These are phyloP conservation scores for Malus domestica DNA, from an alignment of 306 rosid species.

Conservation along the genomic window DNA sequence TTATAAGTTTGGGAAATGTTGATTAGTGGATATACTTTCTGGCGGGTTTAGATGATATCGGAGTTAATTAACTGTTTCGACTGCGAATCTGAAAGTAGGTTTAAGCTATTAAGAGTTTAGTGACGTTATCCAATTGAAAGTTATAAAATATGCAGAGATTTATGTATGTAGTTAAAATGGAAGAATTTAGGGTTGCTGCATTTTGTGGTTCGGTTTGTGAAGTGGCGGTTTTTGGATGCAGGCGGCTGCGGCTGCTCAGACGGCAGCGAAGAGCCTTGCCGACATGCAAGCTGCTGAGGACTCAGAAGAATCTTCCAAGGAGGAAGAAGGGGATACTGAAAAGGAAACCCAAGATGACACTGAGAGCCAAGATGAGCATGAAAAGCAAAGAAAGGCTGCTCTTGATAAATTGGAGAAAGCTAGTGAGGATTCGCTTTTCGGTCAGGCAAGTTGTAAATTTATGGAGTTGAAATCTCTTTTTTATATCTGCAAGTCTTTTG, in stretches of 20 bases:
- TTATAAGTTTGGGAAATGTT: constrained; percentile 4
- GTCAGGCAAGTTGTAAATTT: constrained; percentile 62
- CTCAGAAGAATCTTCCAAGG: constrained; percentile 52
- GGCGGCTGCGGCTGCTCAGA: constrained; percentile 87
- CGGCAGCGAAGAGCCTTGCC: constrained; percentile 72
- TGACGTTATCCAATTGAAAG: neutral
- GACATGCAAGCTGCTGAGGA: constrained; percentile 57
- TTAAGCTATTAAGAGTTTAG: neutral
- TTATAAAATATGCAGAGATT: neutral
- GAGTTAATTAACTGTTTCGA: neutral
- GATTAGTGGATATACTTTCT: neutral
- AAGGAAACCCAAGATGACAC: constrained; percentile 37
- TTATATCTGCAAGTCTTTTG: neutral
- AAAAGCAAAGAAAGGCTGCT: constrained; percentile 52
- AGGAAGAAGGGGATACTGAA: constrained; percentile 39
- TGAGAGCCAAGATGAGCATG: constrained; percentile 44
- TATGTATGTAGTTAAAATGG: neutral
- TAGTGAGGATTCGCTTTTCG: constrained; percentile 68
- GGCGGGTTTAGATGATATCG: neutral
- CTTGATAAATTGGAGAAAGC: constrained; percentile 87
- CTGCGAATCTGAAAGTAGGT: neutral
- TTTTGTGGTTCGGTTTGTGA: neutral
- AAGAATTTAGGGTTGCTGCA: neutral
- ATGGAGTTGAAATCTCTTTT: neutral
- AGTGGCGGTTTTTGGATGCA: constrained; percentile 29